phyloP scores from a whole-genome alignment of 495 filamentous ascomycete genomes.

The Podospora tetraspora region DNA sequence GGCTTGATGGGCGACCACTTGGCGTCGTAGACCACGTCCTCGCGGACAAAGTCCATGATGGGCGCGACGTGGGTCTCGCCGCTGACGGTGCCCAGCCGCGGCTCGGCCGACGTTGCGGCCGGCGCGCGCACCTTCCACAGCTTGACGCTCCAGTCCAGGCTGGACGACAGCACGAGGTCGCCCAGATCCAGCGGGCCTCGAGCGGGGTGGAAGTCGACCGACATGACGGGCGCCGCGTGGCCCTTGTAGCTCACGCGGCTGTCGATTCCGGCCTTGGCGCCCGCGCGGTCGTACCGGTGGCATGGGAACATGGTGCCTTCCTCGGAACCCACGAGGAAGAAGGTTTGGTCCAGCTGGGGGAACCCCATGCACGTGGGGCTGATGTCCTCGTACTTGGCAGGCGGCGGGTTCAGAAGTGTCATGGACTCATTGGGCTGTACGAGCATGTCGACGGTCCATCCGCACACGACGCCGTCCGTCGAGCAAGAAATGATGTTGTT shows the following conservation, averaged over 20 bases:
- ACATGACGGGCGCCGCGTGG: conserved; percentile 93
- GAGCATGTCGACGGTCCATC: conserved; percentile 96
- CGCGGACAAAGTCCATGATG: conserved; percentile 80
- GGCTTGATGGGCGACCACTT: conserved; percentile 89
- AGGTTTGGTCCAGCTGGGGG: conserved; percentile 90
- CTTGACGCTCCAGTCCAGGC: conserved; percentile 93
- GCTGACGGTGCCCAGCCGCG: conserved; percentile 40
- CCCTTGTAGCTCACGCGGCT: conserved; percentile 75
- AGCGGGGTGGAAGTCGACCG: conserved; percentile 88
- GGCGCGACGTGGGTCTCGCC: conserved; percentile 55
- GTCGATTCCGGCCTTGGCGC: conserved; percentile 93
- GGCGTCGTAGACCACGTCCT: conserved; percentile 95
- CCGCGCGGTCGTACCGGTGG: conserved; percentile 93
- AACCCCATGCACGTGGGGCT: conserved; percentile 97
- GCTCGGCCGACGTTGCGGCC: conserved; percentile 52
- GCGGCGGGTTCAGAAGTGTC: conserved; percentile 76
- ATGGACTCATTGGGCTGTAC: conserved; percentile 90
- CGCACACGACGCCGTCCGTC: conserved; percentile 93
- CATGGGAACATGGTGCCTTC: conserved; percentile 94
- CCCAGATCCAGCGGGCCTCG: conserved; percentile 90
- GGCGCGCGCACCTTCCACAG: conserved; percentile 89
- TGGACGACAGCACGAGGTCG: conserved; percentile 80
- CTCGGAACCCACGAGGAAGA: conserved; percentile 94
- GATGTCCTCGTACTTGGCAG: conserved; percentile 87
- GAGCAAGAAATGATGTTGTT: conserved; percentile 96